A percentile compares a stretch with the other conserved stretches of the same genome.
Evolutionary conservation across 1,284 basidiomycete species (phyloP).

Genomic region (Sporisorium graminicola): DNA sequence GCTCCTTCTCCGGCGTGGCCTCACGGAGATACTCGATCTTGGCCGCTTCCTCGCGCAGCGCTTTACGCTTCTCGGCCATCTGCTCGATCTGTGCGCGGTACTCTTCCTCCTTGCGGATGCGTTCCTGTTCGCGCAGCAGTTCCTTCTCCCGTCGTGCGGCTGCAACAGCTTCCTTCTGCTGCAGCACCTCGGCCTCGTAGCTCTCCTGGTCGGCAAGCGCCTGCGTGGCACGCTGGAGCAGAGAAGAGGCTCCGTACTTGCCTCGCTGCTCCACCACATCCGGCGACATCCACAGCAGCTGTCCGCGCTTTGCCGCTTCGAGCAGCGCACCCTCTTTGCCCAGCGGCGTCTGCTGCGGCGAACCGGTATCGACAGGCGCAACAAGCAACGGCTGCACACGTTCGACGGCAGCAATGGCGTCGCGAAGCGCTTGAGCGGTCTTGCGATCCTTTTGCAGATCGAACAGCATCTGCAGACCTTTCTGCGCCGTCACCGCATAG

Average conservation of each 20-base stretch:
- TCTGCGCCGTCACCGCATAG: conserved; percentile 65
- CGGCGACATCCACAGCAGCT: conserved; percentile 61
- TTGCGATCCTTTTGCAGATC: conserved; percentile 58
- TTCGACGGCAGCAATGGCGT: conserved; percentile 58
- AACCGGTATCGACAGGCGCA: conserved; percentile 15
- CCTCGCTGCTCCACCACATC: conserved; percentile 67
- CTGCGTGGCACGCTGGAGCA: conserved; percentile 50
- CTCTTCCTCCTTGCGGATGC: conserved; percentile 58
- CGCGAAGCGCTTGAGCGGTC: conserved; percentile 42
- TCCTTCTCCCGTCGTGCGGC: conserved; percentile 59
- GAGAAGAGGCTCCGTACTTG: conserved; percentile 63
- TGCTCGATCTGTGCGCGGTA: conserved; percentile 56
- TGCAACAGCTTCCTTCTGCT: conserved; percentile 51
- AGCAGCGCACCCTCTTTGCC: conserved; percentile 43
- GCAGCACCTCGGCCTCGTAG: conserved; percentile 54
- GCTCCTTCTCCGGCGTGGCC: conserved; percentile 50
- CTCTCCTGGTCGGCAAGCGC: conserved; percentile 56
- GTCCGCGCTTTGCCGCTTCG: conserved; percentile 55
- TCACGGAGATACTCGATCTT: conserved; percentile 63
- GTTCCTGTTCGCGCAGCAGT: conserved; percentile 53
- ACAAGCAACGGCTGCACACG: conserved; percentile 48
- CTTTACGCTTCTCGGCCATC: conserved; percentile 59
- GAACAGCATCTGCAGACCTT: conserved; percentile 66
- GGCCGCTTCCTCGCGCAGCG: conserved; percentile 58
- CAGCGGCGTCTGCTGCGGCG: conserved; percentile 24